Evolutionary conservation across 2,329 filamentous ascomycete species (phyloP).

Genomic region (Penicillium crustosum): DNA sequence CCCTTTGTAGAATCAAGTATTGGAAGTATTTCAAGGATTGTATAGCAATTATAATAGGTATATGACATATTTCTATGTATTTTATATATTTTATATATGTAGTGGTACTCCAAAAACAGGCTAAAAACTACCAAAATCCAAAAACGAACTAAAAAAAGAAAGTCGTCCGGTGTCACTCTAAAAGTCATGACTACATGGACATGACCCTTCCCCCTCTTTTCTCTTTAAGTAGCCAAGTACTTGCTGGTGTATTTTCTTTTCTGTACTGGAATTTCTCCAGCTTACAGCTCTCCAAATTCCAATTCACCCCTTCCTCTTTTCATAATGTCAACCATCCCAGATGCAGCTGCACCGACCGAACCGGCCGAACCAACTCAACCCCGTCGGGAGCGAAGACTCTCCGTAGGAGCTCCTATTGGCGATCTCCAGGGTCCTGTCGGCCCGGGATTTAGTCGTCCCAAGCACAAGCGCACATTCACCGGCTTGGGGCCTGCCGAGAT

Average conservation of each 20-base stretch:
- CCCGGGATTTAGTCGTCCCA: conserved; percentile 84
- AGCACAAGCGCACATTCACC: conserved; percentile 96
- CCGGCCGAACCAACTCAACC: conserved; percentile 20
- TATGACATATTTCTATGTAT: background rate
- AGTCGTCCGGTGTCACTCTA: conserved; percentile 2
- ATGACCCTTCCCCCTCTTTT: conserved; percentile 7
- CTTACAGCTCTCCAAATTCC: background rate
- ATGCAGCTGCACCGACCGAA: conserved; percentile 24
- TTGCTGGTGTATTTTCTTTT: background rate
- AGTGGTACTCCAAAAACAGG: background rate
- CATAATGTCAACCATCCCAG: background rate
- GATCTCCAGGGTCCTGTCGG: conserved; percentile 83
- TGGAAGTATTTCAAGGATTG: background rate
- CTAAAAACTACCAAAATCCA: background rate
- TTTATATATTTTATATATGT: background rate
- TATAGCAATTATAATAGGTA: background rate
- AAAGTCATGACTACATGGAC: conserved; percentile 11
- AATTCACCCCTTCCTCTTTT: background rate
- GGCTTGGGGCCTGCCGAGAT: conserved; percentile 89
- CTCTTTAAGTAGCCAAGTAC: conserved; percentile 9
- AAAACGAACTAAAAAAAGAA: conserved; percentile 6
- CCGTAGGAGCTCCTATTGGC: conserved; percentile 76
- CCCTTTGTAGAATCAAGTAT: background rate
- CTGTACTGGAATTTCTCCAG: conserved; percentile 24
- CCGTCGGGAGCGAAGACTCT: conserved; percentile 73